Evolutionary conservation across 148 eudicot species (phyloP).

Genomic region (Suaeda aralocaspica): DNA sequence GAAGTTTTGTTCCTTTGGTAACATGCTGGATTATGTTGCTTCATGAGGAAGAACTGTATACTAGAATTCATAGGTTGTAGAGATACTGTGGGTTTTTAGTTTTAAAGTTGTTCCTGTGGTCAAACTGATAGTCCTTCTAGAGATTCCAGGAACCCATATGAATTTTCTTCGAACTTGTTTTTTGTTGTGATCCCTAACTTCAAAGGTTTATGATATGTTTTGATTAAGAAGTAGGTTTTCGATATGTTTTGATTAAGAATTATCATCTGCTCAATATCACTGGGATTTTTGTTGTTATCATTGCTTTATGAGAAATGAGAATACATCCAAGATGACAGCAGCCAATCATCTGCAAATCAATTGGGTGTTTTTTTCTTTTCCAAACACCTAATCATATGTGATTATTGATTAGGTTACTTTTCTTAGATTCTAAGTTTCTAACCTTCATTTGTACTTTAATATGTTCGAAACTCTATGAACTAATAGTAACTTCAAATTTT

Average conservation of each 20-base stretch:
- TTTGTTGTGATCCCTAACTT: too few species aligned
- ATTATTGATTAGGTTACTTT: too few species aligned
- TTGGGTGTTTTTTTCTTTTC: background rate
- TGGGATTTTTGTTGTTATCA: background rate
- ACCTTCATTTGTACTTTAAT: too few species aligned
- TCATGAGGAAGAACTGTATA: background rate
- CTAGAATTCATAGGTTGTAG: background rate
- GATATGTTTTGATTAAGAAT: background rate
- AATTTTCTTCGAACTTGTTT: too few species aligned
- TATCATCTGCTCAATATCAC: background rate
- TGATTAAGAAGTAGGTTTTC: too few species aligned
- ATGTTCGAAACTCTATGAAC: too few species aligned
- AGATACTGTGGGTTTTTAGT: background rate
- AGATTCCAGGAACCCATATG: too few species aligned
- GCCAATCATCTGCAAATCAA: background rate
- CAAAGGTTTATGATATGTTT: too few species aligned
- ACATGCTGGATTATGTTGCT: background rate
- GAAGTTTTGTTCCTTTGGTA: constrained; percentile 4
- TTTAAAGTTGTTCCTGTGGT: too few species aligned
- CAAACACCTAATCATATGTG: too few species aligned
- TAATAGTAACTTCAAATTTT: too few species aligned
- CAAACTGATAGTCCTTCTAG: too few species aligned
- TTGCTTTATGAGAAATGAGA: background rate
- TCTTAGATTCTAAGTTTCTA: background rate
- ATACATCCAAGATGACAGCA: background rate